Percentiles rank a stretch among this genome's conserved stretches.
Conservation (phyloP, 2,329 filamentous ascomycete genomes). For the Nannizzia gypsea region DNA sequence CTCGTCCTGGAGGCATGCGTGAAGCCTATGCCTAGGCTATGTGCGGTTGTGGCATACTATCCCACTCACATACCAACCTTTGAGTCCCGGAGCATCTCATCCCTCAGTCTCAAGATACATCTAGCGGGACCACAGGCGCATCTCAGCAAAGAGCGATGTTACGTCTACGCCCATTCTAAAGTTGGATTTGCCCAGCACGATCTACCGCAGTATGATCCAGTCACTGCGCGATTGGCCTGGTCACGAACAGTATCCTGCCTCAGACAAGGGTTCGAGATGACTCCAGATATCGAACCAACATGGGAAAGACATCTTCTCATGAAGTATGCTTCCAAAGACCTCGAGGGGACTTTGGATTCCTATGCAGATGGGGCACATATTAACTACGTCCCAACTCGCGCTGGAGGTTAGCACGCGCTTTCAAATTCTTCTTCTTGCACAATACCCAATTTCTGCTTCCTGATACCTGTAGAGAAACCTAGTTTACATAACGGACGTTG, state of each 20-base stretch:
- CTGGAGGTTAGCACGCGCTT: slow-evolving; percentile 22
- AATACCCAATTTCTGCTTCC: background rate
- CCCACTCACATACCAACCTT: slow-evolving; percentile 46
- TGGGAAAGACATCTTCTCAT: slow-evolving; percentile 22
- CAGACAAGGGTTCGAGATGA: slow-evolving; percentile 45
- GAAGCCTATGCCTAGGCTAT: slow-evolving; percentile 46
- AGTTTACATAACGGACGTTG: background rate
- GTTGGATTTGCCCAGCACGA: slow-evolving; percentile 62
- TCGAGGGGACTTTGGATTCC: slow-evolving; percentile 25
- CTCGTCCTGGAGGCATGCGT: slow-evolving; percentile 47
- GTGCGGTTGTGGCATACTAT: slow-evolving; percentile 52
- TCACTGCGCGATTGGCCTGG: slow-evolving; percentile 56
- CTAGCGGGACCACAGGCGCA: slow-evolving; percentile 38
- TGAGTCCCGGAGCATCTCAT: slow-evolving; percentile 24
- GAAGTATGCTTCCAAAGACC: slow-evolving; percentile 20
- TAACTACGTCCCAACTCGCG: slow-evolving; percentile 26
- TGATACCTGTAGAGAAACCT: background rate
- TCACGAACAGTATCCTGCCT: slow-evolving; percentile 51
- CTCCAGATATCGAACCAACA: slow-evolving; percentile 21
- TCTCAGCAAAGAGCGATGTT: slow-evolving; percentile 36
- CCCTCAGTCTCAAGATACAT: slow-evolving; percentile 38
- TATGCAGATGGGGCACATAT: slow-evolving; percentile 19
- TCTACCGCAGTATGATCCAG: slow-evolving; percentile 53
- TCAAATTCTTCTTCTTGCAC: background rate
- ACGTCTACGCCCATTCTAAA: slow-evolving; percentile 44